Conservation (phyloP, 1,139 yeast species). For the Insectozyma bohioensis region DNA sequence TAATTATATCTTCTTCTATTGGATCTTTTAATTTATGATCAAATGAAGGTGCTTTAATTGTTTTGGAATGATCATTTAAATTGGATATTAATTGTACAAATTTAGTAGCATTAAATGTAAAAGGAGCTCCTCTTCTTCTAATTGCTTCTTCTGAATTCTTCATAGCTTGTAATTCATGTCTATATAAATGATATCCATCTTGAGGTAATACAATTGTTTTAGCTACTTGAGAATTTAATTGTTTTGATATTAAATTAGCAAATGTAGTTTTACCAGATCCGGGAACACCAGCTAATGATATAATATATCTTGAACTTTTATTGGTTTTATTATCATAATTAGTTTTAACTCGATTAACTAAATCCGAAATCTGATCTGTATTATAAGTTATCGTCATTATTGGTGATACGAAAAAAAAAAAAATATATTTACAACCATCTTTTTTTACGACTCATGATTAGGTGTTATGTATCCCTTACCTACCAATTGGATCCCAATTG, state of each 20-base stretch:
- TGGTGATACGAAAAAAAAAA: conserved; percentile 1
- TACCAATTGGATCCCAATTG: conserved; percentile 10
- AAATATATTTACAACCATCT: not conserved
- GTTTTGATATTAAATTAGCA: conserved; percentile 32
- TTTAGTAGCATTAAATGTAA: conserved; percentile 67
- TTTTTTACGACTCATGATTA: conserved; percentile 1
- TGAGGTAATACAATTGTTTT: conserved; percentile 38
- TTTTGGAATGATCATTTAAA: conserved; percentile 22
- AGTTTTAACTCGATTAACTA: conserved; percentile 12
- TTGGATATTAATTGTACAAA: conserved; percentile 27
- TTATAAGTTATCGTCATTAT: no score
- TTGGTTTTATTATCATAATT: conserved; percentile 4
- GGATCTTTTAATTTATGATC: conserved; percentile 76
- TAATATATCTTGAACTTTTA: conserved; percentile 35
- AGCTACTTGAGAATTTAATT: conserved; percentile 18
- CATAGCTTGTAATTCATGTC: conserved; percentile 51
- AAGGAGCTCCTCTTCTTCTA: conserved; percentile 77
- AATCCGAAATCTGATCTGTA: conserved; percentile 11
- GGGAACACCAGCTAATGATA: conserved; percentile 72
- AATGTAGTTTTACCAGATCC: conserved; percentile 83
- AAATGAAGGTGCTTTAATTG: conserved; percentile 63
- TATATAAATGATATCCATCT: conserved; percentile 85
- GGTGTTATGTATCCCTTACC: conserved; percentile 9
- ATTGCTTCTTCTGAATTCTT: conserved; percentile 58
- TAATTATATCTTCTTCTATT: conserved; percentile 45